Evolutionary conservation across 345 rosid species (phyloP).

Genomic region (Salix viminalis): DNA sequence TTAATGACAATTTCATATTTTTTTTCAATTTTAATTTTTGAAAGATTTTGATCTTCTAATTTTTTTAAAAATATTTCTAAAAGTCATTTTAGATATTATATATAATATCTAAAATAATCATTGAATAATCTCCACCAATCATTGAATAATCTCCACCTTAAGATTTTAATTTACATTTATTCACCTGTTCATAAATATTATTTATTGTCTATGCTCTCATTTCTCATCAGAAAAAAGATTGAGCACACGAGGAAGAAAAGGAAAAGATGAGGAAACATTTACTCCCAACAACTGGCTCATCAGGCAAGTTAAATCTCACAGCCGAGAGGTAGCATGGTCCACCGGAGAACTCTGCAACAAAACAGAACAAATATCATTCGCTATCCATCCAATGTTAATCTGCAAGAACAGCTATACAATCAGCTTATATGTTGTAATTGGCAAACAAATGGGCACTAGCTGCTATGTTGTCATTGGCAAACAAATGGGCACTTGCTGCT

Average conservation of each 20-base stretch:
- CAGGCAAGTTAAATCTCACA: conserved; percentile 12
- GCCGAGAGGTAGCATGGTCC: conserved; percentile 26
- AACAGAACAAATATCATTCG: not conserved
- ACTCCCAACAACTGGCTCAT: not conserved
- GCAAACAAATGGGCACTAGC: no score
- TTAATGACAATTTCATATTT: no score
- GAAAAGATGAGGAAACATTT: not conserved
- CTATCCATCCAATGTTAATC: not conserved
- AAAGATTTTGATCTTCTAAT: no score
- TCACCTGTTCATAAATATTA: not conserved
- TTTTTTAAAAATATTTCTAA: no score
- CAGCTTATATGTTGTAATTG: not conserved
- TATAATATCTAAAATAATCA: no score
- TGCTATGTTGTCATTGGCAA: not conserved
- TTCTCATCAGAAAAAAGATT: not conserved
- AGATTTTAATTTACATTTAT: not conserved
- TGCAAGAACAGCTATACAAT: not conserved
- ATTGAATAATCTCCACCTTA: not conserved
- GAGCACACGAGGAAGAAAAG: not conserved
- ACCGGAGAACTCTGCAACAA: conserved; percentile 59
- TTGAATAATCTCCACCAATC: not conserved
- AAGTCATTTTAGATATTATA: no score
- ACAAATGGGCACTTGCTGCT: not conserved
- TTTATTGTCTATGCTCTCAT: not conserved
- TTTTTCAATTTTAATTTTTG: no score